Base-by-base conservation (phyloP, 805 yeast genomes). In the Pichia occidentalis region DNA sequence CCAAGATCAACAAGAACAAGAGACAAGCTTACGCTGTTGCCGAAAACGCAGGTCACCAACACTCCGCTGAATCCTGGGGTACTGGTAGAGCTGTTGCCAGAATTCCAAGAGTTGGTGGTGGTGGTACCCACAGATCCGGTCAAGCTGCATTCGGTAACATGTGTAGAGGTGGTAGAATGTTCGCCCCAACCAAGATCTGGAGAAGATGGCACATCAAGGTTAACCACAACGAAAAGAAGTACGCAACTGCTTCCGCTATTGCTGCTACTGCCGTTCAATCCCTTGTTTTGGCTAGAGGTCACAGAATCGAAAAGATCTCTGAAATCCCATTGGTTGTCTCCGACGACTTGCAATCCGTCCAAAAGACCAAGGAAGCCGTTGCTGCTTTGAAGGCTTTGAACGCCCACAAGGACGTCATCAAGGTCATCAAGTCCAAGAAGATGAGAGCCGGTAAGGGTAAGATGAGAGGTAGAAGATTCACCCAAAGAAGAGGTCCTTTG, bases 151-250 rank as follows among this genome's bases (percentile, higher is more conserved):
- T 92, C 81, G 98, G 98, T 83, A 92, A 92, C 92, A 92, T 92
- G 98, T 92, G 98, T 81, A 90, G 98, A 75, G 97, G 97, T 72
- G 98, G 98, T 79, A 95, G 98, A 76, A 92, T 92, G 97, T 92
- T 92, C 67, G 97, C 98, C 73, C 98, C 98, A 71, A 92, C 98
- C 73, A 92, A 92, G 82, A 88, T 95, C 73, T 92, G 98, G 98
- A 87, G 98, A 85, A 90, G 81, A 77, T 92, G 98, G 98, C 95
- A 92, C 87, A 95, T 92, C 65, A 92, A 88, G 83, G 95, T 92
- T 66, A 92, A 92, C 95, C 96, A 87, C 74, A 90, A 90, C 86
- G 95, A 92, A 79, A 90, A 90, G 83, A 88, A 97, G 75, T 92
- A 88, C 74, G 98, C 98, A 56, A 90, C 97, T 60, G 97, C 97